Evolutionary conservation across 495 filamentous ascomycete genomes (phyloP), one percentile per base, ranked within the genome.

Genomic region (Pseudomonodictys pantanalensis): DNA sequence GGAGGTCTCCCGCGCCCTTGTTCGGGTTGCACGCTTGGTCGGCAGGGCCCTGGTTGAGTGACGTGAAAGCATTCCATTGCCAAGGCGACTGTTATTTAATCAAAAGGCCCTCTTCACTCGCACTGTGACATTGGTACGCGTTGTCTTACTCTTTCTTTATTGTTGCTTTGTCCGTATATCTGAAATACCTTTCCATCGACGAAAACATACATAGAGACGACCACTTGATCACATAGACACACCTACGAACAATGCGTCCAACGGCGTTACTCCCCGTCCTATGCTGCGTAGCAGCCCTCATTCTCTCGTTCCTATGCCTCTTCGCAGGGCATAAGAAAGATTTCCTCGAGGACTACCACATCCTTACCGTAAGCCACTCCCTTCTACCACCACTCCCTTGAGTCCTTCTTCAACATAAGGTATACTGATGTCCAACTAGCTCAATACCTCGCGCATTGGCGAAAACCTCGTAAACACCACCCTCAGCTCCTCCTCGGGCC

Each of bases 241-340:
- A 51, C 43, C 39, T 12, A 35, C 9, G 35, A 46, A 59, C 20
- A 35, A 71, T 76, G 72, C 71, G 75, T 29, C 48, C 67, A 0
- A 48, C 66, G 18, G 75, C 72, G n/a, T 23, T 78, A n/a, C 35
- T 79, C 22, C 77, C 79, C 0, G 63, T 75, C 2, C 48, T 78
- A 22, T 67, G 77, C 52, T 78, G 78, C 12, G 77, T 86, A 25
- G 79, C 76, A 17, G 82, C 83, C 35, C 85, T 91, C 65, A 78
- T 91, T 42, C 75, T 92, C 32, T 78, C 78, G 12, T 74, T 90
- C 60, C 73, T 91, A 35, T 86, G 83, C 32, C 78, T 92, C 55
- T 84, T 92, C 60, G 85, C 89, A 2, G 89, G 89, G 29, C 74
- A 78, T 8, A 78, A 80, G 61, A 78, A 71, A 53, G 77, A 75